Percentiles rank a stretch among this genome's conserved stretches.
Evolutionary conservation across 345 rosid genomes (phyloP).

Genomic region (Microcos paniculata): DNA sequence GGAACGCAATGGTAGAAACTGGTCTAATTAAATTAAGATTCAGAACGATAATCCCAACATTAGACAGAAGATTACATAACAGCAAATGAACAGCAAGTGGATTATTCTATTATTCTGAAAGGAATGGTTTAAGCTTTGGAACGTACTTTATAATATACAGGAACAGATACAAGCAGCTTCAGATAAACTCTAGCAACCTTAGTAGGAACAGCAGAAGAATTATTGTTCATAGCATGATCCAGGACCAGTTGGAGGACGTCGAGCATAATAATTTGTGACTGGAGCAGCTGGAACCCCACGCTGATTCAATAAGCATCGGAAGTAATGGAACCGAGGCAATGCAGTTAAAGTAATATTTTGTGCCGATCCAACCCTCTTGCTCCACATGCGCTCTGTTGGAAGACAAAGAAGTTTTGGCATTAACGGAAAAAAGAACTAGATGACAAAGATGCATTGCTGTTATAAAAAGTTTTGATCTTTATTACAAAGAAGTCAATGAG

Average conservation of each 20-base stretch:
- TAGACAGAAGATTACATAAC: background rate
- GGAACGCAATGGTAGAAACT: background rate
- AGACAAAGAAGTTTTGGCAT: background rate
- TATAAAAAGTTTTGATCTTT: no score
- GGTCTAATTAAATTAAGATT: background rate
- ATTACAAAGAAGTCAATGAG: no score
- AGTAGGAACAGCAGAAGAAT: conserved; percentile 8
- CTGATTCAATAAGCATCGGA: conserved; percentile 81
- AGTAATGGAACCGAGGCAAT: conserved; percentile 73
- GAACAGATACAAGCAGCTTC: background rate
- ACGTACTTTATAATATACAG: background rate
- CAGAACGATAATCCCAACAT: background rate
- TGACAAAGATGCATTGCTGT: background rate
- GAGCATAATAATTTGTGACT: conserved; percentile 51
- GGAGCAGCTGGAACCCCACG: conserved; percentile 92
- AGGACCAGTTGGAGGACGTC: conserved; percentile 65
- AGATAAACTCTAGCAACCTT: background rate
- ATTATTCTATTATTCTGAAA: background rate
- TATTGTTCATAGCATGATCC: conserved; percentile 83
- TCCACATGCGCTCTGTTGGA: conserved; percentile 76
- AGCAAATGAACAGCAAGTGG: background rate
- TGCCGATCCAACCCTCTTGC: conserved; percentile 49
- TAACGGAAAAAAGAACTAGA: background rate
- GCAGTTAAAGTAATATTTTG: conserved; percentile 48
- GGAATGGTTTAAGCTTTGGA: background rate